Conservation (phyloP, 352 stramenopile species). For the Pythium sp. region DNA sequence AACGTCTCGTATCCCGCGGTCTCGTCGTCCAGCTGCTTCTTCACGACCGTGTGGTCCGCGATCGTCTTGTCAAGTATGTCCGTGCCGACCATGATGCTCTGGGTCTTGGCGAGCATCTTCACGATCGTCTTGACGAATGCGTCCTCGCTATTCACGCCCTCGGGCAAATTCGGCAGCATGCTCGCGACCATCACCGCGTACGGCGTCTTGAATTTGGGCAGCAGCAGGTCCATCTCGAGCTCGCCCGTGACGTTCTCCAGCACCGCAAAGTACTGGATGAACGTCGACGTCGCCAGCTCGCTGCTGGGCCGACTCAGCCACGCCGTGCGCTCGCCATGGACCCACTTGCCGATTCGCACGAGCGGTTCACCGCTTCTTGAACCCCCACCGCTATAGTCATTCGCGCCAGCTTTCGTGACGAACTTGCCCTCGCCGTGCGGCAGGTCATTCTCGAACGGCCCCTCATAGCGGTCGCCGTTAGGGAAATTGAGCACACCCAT, state of each 20-base stretch:
- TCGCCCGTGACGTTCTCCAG: constrained; percentile 42
- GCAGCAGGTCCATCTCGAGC: constrained; percentile 63
- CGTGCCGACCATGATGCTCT: constrained; percentile 65
- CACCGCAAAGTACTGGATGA: constrained; percentile 70
- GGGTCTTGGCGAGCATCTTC: constrained; percentile 70
- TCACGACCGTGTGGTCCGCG: constrained; percentile 33
- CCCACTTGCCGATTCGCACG: constrained; percentile 62
- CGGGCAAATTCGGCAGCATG: constrained; percentile 65
- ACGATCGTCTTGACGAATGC: constrained; percentile 71
- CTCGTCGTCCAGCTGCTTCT: constrained; percentile 24
- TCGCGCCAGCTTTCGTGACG: constrained; percentile 28
- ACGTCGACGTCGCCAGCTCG: constrained; percentile 66
- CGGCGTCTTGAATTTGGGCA: constrained; percentile 62
- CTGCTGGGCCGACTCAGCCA: constrained; percentile 75
- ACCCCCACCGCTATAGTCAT: constrained; percentile 11
- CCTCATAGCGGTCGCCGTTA: constrained; percentile 90
- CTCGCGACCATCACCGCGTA: constrained; percentile 81
- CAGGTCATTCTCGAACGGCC: constrained; percentile 80
- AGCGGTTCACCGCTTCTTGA: constrained; percentile 41
- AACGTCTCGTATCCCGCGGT: constrained; percentile 34
- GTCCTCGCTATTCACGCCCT: constrained; percentile 62
- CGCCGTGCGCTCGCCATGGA: constrained; percentile 48
- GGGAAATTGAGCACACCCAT: constrained; percentile 79
- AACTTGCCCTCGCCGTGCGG: constrained; percentile 84
- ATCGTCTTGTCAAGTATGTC: constrained; percentile 61